Evolutionary conservation across 331 rosid species (phyloP), one percentile per base, ranked within the genome.

Genomic region (Cydonia oblonga): DNA sequence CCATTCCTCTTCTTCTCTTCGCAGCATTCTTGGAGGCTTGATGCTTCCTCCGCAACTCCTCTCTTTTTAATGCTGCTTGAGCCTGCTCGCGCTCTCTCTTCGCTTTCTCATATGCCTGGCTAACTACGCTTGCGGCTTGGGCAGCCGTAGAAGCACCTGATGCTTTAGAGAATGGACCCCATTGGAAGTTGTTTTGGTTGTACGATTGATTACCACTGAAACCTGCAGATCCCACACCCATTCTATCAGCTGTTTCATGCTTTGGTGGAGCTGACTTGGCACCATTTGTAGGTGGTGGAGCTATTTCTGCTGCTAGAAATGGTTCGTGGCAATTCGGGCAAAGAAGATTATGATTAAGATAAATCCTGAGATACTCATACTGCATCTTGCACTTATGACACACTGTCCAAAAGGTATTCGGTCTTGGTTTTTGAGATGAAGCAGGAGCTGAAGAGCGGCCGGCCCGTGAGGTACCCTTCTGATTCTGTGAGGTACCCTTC

Each of bases 371-470:
- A 63, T 82, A 82, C 80, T 82, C 85, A 2, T 82, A 82, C 20
- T 82, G 85, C 85, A 82, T 82, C 77, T 66, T 82, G 75, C 85
- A 82, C 66, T 68, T 44, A 26, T 78, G 82, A 44, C 85, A 82
- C 40, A 82, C 82, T 0, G 85, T 82, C 85, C 85, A 82, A 70
- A 82, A 82, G 22, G 85, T 82, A 74, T 58, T 74, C 23, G 52
- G 40, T 32, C 67, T 78, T 3, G 70, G 59, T 69, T 78, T 82
- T 23, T 60, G 70, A 78, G 76, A 44, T 30, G 79, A 22, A 64
- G 74, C 33, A 74, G 79, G 67, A 70, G 76, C 38, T 0, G 85
- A 70, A 59, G 80, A 19, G 49, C 73, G 77, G 25, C 59, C 58
- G 0, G 72, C 60, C 61, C 74, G 72, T 68, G 75, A 22, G 24